Evolutionary conservation across 257 asterid species (phyloP).

Genomic region (Nicotiana tomentosiformis): DNA sequence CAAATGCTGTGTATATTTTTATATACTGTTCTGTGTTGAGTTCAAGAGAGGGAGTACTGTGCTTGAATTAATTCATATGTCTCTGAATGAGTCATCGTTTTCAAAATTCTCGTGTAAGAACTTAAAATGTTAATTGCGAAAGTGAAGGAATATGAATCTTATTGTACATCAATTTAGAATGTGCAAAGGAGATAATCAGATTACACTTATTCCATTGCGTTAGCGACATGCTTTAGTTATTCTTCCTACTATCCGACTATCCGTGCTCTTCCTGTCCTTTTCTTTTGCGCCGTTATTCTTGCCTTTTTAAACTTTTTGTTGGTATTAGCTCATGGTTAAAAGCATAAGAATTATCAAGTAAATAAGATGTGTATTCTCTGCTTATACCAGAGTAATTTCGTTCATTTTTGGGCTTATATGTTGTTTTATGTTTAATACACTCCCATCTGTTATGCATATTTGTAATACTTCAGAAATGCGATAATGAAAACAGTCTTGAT

Average conservation of each 20-base stretch:
- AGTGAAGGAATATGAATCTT: background rate
- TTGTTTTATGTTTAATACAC: background rate
- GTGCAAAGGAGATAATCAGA: background rate
- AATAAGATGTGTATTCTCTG: background rate
- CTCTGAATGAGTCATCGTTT: background rate
- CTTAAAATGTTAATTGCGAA: background rate
- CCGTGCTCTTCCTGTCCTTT: background rate
- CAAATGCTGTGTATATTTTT: background rate
- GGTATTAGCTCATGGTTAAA: background rate
- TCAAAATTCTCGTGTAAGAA: background rate
- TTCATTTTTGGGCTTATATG: background rate
- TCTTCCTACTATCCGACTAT: background rate
- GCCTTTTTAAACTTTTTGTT: background rate
- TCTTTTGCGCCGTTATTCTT: background rate
- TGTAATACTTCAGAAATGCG: background rate
- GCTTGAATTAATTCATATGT: background rate
- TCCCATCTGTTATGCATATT: background rate
- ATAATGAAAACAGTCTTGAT: background rate
- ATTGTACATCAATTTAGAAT: background rate
- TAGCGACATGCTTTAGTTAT: background rate
- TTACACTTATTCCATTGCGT: background rate
- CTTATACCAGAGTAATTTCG: background rate
- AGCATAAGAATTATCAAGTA: background rate
- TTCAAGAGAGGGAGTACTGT: background rate
- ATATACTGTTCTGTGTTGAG: background rate